Evolutionary conservation across 1,284 basidiomycete genomes (phyloP).

Genomic region (Boletellus deceptivus): DNA sequence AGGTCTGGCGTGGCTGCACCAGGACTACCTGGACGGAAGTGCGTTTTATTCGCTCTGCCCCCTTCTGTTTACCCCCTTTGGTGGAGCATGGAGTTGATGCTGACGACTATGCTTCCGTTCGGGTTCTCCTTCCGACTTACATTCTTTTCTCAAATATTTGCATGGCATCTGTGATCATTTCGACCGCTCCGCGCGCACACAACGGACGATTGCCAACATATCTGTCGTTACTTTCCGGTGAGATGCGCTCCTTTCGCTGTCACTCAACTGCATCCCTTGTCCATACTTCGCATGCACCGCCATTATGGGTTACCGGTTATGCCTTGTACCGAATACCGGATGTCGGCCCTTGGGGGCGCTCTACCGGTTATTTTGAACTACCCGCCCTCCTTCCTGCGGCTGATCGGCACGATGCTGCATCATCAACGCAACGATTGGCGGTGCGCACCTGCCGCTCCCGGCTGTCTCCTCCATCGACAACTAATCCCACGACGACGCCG

Average conservation of each 20-base stretch:
- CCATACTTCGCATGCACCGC: not conserved
- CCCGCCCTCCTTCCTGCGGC: not conserved
- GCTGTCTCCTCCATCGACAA: constrained; percentile 2
- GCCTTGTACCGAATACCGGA: constrained; percentile 8
- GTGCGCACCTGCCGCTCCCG: constrained; percentile 5
- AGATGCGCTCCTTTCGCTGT: not conserved
- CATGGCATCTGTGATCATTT: not conserved
- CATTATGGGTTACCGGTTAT: constrained; percentile 10
- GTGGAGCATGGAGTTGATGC: constrained; percentile 4
- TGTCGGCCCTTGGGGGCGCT: constrained; percentile 10
- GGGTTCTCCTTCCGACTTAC: not conserved
- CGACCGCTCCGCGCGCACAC: not conserved
- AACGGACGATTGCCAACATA: constrained; percentile 2
- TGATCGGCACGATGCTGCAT: constrained; percentile 4
- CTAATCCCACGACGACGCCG: not conserved
- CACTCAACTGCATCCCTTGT: not conserved
- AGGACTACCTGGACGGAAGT: constrained; percentile 26
- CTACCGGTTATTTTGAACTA: constrained; percentile 13
- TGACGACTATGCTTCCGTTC: constrained; percentile 11
- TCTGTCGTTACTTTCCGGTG: constrained; percentile 1
- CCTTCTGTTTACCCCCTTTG: not conserved
- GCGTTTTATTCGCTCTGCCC: constrained; percentile 12
- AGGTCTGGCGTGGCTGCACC: constrained; percentile 9
- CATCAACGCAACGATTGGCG: constrained; percentile 17
- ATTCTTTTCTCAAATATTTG: constrained; percentile 1